Evolutionary conservation across 2,329 filamentous ascomycete species (phyloP).

Genomic region (Beauveria asiatica): DNA sequence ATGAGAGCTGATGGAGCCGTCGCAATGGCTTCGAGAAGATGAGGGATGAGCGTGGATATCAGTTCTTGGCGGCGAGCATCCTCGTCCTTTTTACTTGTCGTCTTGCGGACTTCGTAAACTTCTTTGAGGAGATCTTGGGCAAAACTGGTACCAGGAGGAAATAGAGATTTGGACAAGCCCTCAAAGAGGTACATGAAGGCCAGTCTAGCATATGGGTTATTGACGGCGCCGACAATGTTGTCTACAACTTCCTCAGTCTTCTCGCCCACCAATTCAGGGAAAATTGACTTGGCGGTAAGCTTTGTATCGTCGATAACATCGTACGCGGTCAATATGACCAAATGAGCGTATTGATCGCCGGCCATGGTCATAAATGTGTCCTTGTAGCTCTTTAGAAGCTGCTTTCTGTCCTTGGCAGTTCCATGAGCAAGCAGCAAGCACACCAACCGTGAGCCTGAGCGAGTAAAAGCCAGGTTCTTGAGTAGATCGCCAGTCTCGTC

Average conservation of each 20-base stretch:
- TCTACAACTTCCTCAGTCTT: conserved; percentile 53
- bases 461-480: conserved; percentile 95
- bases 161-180: conserved; percentile 51
- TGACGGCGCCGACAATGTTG: conserved; percentile 55
- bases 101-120: conserved; percentile 67
- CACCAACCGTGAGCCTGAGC: conserved; percentile 73
- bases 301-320: conserved; percentile 95
- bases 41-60: conserved; percentile 62
- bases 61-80: conserved; percentile 69
- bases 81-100: conserved; percentile 88
- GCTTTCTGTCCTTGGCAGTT: conserved; percentile 84
- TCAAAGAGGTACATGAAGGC: conserved; percentile 78
- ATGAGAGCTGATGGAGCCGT: conserved; percentile 60
- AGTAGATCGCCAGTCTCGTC: conserved; percentile 85
- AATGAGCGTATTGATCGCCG: conserved; percentile 67
- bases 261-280: conserved; percentile 75
- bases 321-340: conserved; percentile 75
- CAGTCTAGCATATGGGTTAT: conserved; percentile 55
- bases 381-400: conserved; percentile 81
- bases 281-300: conserved; percentile 74
- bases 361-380: conserved; percentile 82
- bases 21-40: conserved; percentile 65
- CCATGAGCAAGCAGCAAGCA: conserved; percentile 77
- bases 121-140: conserved; percentile 68
- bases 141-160: conserved; percentile 51